phyloP scores from a whole-genome alignment of 2,329 filamentous ascomycete species.

The Penicillium sp. region DNA sequence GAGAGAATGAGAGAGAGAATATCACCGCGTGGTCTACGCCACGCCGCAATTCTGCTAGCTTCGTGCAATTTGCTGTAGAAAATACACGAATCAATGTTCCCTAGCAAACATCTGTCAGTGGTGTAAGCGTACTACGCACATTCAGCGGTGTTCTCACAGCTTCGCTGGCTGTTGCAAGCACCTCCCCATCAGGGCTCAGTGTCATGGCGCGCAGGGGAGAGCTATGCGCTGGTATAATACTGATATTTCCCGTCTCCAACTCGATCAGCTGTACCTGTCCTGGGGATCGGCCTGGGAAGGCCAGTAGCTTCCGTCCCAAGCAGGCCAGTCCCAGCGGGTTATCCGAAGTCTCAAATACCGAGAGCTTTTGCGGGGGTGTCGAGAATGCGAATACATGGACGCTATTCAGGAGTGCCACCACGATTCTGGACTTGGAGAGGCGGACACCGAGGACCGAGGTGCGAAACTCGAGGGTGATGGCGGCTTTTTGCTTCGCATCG shows the following conservation, averaged over 20 bases:
- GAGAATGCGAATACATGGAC: conserved; percentile 80
- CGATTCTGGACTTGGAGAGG: conserved; percentile 73
- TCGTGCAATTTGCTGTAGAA: conserved; percentile 75
- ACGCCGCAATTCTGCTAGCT: conserved; percentile 79
- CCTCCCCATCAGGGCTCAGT: conserved; percentile 75
- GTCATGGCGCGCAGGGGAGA: conserved; percentile 76
- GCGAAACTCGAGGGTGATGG: conserved; percentile 76
- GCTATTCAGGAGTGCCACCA: conserved; percentile 79
- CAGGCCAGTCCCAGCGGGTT: conserved; percentile 82
- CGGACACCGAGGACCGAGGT: conserved; percentile 79
- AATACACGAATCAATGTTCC: conserved; percentile 89
- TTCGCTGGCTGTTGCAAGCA: conserved; percentile 88
- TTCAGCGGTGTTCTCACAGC: conserved; percentile 50
- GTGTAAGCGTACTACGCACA: background rate
- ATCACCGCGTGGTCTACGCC: conserved; percentile 87
- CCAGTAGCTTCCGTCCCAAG: conserved; percentile 71
- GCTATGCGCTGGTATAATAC: conserved; percentile 89
- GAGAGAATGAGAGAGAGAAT: conserved; percentile 85
- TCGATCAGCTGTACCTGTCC: conserved; percentile 91
- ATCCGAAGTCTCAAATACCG: conserved; percentile 80
- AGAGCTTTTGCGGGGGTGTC: conserved; percentile 68
- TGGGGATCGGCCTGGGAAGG: conserved; percentile 81
- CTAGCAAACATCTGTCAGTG: conserved; percentile 42
- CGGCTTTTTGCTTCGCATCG: conserved; percentile 72
- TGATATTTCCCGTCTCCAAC: conserved; percentile 75